Base-by-base conservation (phyloP, 164 flowering plant species). In the Aristolochia contorta region DNA sequence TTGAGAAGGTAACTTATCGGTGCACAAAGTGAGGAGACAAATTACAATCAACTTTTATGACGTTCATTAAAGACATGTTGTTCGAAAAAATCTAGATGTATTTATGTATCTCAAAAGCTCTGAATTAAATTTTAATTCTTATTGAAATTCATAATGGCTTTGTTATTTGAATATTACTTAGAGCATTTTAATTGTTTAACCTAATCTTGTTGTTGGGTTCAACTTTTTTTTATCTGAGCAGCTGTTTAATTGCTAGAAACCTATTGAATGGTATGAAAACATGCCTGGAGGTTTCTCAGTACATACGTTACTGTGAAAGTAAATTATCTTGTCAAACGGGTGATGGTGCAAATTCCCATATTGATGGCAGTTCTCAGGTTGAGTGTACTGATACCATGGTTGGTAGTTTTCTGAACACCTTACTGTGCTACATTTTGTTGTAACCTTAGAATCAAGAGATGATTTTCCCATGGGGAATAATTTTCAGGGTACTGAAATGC, bases 181-280 rank as follows among this genome's bases (percentile, higher is more conserved):
- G 43, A 37, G 43, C 43, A 37, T 37, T 37, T 37, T 3, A 37
- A 3, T 3, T 37, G 1, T 37, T 37, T 6, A 37, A n/a, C 10
- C 43, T 37, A 37, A 37, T 10, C 12, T 37, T 37, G 23, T 46
- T 48, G n/a, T 16, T 48, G 6, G 18, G 52, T 48, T 12, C 7
- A 5, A 45, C 8, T 64, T 43, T 47, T 47, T 7, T 71, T 69
- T 73, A 52, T 75, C 59, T 65, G 47, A 45, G 46, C 85, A 94
- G 99, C 78, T 94, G 99, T 69, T 69, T 89, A 67, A 89, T 94
- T 68, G 87, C 96, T 23, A 80, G 96, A 77, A 94, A 94, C 69
- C 81, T 87, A 55, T 67, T 94, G 75, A 85, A 66, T 78, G 97
- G 97, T 51, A 60, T 84, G 84, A 94, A 80, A 82, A 85, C 94